Conservation (phyloP, 495 filamentous ascomycete genomes). For the Cryomyces minteri region DNA sequence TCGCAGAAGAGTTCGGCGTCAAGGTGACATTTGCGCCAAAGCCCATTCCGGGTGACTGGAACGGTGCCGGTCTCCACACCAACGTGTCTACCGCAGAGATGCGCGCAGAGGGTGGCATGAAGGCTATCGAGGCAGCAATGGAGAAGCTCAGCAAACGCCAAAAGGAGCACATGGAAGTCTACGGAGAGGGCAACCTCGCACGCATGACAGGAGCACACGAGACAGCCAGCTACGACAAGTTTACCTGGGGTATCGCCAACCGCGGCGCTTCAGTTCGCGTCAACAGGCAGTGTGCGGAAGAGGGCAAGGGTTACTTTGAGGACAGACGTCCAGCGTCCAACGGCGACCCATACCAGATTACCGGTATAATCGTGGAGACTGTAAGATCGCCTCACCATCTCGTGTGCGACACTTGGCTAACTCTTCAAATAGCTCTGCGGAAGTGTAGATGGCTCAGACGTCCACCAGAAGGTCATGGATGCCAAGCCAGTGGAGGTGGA, state of each 20-base stretch:
- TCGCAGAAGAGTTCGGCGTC: constrained; percentile 92
- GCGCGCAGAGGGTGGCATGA: constrained; percentile 86
- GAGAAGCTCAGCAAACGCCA: constrained; percentile 80
- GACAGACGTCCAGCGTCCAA: constrained; percentile 91
- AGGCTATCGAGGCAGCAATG: constrained; percentile 71
- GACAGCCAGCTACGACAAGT: constrained; percentile 84
- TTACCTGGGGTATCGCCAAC: constrained; percentile 91
- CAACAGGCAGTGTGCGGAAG: constrained; percentile 72
- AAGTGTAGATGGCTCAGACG: constrained; percentile 20
- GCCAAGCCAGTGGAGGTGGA: constrained; percentile 10
- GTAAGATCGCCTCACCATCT: constrained; percentile 5
- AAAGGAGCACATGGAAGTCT: constrained; percentile 89
- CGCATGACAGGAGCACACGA: constrained; percentile 94
- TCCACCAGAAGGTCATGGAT: constrained; percentile 12
- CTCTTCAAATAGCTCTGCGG: constrained; percentile 14
- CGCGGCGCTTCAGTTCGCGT: constrained; percentile 89
- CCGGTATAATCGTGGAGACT: constrained; percentile 79
- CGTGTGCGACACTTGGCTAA: neutral
- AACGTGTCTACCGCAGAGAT: constrained; percentile 82
- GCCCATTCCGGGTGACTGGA: constrained; percentile 98
- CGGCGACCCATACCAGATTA: constrained; percentile 92
- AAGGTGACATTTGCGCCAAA: constrained; percentile 95
- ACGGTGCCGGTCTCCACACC: constrained; percentile 95
- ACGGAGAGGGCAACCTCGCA: constrained; percentile 81
- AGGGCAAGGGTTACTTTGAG: constrained; percentile 97